phyloP scores from a whole-genome alignment of 2,329 filamentous ascomycete species.

The Botryotinia globosa region DNA sequence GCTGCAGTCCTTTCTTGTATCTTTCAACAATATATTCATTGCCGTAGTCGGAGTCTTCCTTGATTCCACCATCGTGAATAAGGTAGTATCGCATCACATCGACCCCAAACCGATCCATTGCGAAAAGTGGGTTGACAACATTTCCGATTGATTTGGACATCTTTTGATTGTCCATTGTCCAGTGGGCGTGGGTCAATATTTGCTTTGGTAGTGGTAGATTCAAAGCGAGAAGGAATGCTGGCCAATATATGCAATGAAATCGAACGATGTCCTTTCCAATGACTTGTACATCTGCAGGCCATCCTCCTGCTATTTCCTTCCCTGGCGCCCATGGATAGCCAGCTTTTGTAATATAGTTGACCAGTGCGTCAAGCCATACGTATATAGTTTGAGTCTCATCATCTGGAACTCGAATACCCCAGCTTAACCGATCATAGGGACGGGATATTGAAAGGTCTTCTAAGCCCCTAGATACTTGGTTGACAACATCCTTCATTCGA shows the following conservation, averaged over 20 bases:
- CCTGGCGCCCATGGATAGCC: constrained; percentile 80
- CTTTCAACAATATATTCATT: constrained; percentile 71
- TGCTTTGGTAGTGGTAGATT: constrained; percentile 74
- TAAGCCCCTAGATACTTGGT: constrained; percentile 73
- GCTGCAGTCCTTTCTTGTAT: constrained; percentile 77
- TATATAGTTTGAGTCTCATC: constrained; percentile 90
- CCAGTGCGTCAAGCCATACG: constrained; percentile 93
- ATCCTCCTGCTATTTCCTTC: constrained; percentile 60
- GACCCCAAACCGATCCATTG: constrained; percentile 81
- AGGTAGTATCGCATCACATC: constrained; percentile 91
- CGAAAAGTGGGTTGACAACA: constrained; percentile 91
- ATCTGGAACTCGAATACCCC: constrained; percentile 86
- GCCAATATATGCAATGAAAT: constrained; percentile 98
- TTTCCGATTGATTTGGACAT: constrained; percentile 98
- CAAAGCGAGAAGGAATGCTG: constrained; percentile 87
- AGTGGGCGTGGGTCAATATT: constrained; percentile 88
- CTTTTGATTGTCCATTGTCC: constrained; percentile 87
- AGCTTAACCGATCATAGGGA: constrained; percentile 71
- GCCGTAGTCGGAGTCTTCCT: constrained; percentile 78
- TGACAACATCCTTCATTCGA: constrained; percentile 75
- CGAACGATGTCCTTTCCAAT: constrained; percentile 95
- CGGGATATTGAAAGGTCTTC: constrained; percentile 88
- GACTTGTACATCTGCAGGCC: constrained; percentile 90
- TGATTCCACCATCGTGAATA: constrained; percentile 72
- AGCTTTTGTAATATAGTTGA: constrained; percentile 88